These are phyloP conservation scores for Ustilago trichophora DNA, from an alignment of 1,284 basidiomycete genomes.

Conservation along the genomic window DNA sequence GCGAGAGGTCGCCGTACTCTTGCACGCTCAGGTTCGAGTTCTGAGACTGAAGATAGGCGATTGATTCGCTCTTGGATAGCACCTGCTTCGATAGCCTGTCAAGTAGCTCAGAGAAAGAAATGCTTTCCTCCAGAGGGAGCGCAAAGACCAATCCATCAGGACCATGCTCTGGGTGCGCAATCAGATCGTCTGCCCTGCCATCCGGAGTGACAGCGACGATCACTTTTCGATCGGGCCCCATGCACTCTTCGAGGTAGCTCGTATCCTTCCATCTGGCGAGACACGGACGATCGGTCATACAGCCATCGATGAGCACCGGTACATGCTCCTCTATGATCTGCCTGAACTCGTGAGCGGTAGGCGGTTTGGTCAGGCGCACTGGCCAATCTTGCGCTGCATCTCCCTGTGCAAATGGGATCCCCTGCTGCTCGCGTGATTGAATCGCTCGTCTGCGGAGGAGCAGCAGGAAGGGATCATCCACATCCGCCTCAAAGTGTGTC, in stretches of 20 bases:
- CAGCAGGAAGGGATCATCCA: slow-evolving; percentile 31
- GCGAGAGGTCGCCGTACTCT: slow-evolving; percentile 50
- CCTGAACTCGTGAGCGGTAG: slow-evolving; percentile 12
- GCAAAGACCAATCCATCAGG: slow-evolving; percentile 43
- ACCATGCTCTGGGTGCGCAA: slow-evolving; percentile 18
- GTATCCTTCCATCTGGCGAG: slow-evolving; percentile 44
- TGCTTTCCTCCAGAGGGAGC: slow-evolving; percentile 44
- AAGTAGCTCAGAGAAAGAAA: slow-evolving; percentile 43
- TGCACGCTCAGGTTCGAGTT: slow-evolving; percentile 53
- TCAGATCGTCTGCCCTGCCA: slow-evolving; percentile 57
- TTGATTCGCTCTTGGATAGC: slow-evolving; percentile 5
- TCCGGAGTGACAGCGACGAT: slow-evolving; percentile 57
- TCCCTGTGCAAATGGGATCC: slow-evolving; percentile 14
- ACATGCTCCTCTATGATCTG: slow-evolving; percentile 29
- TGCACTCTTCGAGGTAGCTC: slow-evolving; percentile 35
- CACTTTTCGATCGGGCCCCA: slow-evolving; percentile 41
- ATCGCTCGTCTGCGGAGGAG: slow-evolving; percentile 29
- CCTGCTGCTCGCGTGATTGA: slow-evolving; percentile 11
- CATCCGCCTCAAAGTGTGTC: not conserved
- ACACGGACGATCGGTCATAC: slow-evolving; percentile 19
- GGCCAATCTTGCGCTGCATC: slow-evolving; percentile 9
- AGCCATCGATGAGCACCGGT: slow-evolving; percentile 43
- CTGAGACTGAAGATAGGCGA: slow-evolving; percentile 60
- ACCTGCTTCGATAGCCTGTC: slow-evolving; percentile 18
- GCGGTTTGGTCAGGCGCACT: slow-evolving; percentile 8